Conservation (phyloP, 108 stramenopile species). For the Cylindrotheca closterium region DNA sequence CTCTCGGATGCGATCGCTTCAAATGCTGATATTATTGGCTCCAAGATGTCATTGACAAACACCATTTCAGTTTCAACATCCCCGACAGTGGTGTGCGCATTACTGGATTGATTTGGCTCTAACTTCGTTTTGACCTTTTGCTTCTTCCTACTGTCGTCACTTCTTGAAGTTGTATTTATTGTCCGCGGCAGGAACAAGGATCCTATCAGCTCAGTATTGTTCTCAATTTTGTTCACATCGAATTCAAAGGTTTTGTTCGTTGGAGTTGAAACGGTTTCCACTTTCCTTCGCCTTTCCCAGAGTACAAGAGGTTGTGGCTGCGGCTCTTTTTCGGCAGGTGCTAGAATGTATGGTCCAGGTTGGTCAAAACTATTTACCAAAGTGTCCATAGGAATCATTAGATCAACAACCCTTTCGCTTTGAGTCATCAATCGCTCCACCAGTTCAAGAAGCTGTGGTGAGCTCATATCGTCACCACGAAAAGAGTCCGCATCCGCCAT, state of each 20-base stretch:
- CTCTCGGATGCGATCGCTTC: constrained; percentile 63
- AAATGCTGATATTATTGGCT: constrained; percentile 57
- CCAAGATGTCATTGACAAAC: constrained; percentile 73
- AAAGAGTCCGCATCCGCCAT: constrained; percentile 45
- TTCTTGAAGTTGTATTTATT: not conserved
- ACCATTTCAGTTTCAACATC: constrained; percentile 69
- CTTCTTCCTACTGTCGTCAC: not conserved
- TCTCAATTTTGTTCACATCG: not conserved
- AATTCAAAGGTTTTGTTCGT: not conserved
- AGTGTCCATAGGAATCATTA: constrained; percentile 73
- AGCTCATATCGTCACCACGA: constrained; percentile 6
- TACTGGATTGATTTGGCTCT: too few relatives aligned
- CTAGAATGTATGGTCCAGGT: constrained; percentile 8
- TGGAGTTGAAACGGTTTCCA: not conserved
- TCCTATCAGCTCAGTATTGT: not conserved
- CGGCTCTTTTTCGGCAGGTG: constrained; percentile 19
- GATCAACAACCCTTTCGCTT: constrained; percentile 78
- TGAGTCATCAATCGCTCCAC: constrained; percentile 76
- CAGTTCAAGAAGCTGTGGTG: constrained; percentile 54
- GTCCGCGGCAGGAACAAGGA: not conserved
- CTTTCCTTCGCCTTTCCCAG: not conserved
- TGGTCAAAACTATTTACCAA: constrained; percentile 46
- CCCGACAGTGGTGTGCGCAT: constrained; percentile 38
- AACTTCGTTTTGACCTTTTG: constrained; percentile 2
- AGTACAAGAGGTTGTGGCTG: constrained; percentile 3